Base-by-base conservation (phyloP, 2,329 filamentous ascomycete species). In the Myotisia sp. region DNA sequence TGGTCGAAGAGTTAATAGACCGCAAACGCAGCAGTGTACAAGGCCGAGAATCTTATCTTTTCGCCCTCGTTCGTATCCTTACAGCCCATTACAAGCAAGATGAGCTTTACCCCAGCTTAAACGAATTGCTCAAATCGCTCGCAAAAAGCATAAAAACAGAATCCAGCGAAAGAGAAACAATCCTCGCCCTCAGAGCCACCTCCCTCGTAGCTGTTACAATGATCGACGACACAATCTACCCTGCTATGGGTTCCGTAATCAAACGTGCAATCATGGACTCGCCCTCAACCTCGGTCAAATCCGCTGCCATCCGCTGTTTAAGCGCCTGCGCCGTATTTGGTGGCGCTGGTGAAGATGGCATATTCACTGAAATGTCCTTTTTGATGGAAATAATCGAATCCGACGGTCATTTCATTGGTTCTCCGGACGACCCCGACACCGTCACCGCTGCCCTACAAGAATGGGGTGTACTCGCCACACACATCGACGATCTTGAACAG, bases 401-500 rank as follows among this genome's bases (percentile, higher is more conserved):
- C 5, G 84, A 93, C 44, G 85, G 85, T 2, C 67, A 78, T 24
- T 72, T 67, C 2, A 66, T 87, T 26, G 72, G 74, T 4, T 80
- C 83, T 0, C 64, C 68, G 22, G 83, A 92, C 47, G 77, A 76
- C 43, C 72, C 67, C 0, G 64, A 65, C 2, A 71, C 84, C 2
- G 83, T 92, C 1, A 67, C 73, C 3, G 79, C 82, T 1, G 81
- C 83, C 0, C 63, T 92, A 1, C 70, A 79, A 43, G 74, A 77
- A 38, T 92, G 83, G 81, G 78, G 77, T 1, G 79, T 87, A 43
- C 68, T 92, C 4, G 80, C 79, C 4, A 85, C 79, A 3, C 72
- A 80, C 40, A 62, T 87, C 5, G 77, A 85, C 3, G 80, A 87
- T 47, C 65, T 85, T 27, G 74, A 81, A 44, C 68, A 71, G 10